Base-by-base conservation (phyloP, 192 early-diverging fungal genomes). In the Chytriomyces confervae region DNA sequence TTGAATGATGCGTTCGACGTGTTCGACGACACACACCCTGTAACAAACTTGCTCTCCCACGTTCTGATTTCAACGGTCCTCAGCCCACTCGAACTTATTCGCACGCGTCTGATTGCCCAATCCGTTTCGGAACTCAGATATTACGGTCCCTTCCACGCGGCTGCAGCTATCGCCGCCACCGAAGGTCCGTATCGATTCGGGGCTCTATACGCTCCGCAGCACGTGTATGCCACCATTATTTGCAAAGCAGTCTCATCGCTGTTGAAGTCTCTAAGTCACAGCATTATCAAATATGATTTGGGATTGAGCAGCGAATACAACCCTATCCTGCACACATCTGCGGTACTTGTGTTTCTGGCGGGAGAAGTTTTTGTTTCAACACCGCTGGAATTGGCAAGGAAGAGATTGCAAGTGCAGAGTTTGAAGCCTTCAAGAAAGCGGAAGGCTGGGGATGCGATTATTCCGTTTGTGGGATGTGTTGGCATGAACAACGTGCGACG, bases 1-100 rank as follows among this genome's bases (percentile, higher is more conserved):
- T 74, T 98, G 60, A 97, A 98, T 82, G 97, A 98, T 76, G 84
- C 89, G 27, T 94, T 97, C 67, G 95, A 91, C 66, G 86, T 97
- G 18, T 94, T 93, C 75, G 96, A 97, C 66, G 94, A 95, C 77
- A 89, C 86, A 50, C 90, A 89, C 81, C 93, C 93, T 47, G 84
- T 88, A 9, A 97, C 97, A 0, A 77, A 92, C 61, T 86, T 96
- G 1, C 80, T 86, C 5, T 93, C 93, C 13, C 89, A 93, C 81
- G 80, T 93, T 0, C 76, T 94, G n/a, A 91, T 93, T 7, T 96
- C 96, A 6, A 84, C 92, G 65, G 50, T 94, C 48, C 86, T 99
- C 60, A 94, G 93, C 72, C 97, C 97, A 5, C 82, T 99, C 62
- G 97, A 99, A 75, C 84, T 98, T 11, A 89, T 94, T 61, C 89